These are phyloP conservation scores for Metarhizium guizhouense DNA, from an alignment of 2,329 filamentous ascomycete species.

Conservation along the genomic window DNA sequence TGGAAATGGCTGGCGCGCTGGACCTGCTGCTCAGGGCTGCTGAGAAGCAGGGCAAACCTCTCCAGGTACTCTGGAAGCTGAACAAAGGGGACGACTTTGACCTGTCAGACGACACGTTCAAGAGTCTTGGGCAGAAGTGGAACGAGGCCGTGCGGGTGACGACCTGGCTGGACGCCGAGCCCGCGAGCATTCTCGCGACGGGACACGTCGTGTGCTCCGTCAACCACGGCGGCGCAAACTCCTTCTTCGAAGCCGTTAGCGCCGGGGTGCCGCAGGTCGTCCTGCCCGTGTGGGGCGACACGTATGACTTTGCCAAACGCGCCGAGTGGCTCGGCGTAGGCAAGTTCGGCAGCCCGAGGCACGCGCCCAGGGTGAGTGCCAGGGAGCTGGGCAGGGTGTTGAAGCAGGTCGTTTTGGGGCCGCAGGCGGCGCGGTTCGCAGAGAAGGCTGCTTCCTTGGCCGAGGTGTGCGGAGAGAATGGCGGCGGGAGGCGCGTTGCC, in stretches of 20 bases:
- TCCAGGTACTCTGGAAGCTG: constrained; percentile 27
- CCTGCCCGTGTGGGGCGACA: background rate
- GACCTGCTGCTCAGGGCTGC: constrained; percentile 23
- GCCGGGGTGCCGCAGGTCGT: background rate
- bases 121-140: constrained; percentile 15
- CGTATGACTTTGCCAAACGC: background rate
- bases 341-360: background rate
- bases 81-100: constrained; percentile 11
- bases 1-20: constrained; percentile 29
- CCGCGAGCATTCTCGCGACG: constrained; percentile 24
- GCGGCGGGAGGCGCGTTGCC: background rate
- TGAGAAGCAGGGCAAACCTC: background rate
- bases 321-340: background rate
- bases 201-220: constrained; percentile 30
- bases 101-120: too few relatives aligned
- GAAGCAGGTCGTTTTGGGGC: background rate
- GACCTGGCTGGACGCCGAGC: constrained; percentile 31
- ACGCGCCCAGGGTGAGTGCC: background rate
- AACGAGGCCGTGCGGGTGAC: constrained; percentile 24
- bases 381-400: background rate
- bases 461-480: background rate
- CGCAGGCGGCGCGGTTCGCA: background rate
- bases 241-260: constrained; percentile 27
- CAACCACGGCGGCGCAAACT: constrained; percentile 39
- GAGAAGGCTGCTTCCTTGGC: background rate